Evolutionary conservation across 2,329 filamentous ascomycete species (phyloP).

Genomic region (Pseudogymnoascus verrucosus): DNA sequence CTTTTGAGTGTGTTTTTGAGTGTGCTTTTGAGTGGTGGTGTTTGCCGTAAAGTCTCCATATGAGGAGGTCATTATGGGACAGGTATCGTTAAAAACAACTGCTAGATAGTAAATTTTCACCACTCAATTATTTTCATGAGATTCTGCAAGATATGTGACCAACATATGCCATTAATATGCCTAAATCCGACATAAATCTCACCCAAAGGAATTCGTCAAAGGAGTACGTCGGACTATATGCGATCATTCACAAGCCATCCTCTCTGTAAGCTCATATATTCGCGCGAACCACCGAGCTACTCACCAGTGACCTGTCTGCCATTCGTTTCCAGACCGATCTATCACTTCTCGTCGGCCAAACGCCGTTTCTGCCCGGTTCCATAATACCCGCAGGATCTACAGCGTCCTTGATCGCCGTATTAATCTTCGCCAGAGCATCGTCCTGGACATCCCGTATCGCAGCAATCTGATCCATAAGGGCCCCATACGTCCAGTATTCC

Average conservation of each 20-base stretch:
- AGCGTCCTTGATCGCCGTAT: constrained; percentile 38
- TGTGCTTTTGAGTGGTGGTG: neutral
- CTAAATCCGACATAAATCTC: neutral
- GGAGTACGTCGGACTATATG: neutral
- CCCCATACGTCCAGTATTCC: constrained; percentile 40
- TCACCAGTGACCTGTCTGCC: neutral
- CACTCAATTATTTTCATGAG: neutral
- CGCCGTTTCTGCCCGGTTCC: constrained; percentile 38
- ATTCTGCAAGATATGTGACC: neutral
- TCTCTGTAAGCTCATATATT: neutral
- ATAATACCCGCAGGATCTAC: constrained; percentile 41
- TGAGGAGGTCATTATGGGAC: neutral
- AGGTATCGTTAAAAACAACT: too few relatives aligned
- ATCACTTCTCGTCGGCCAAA: constrained; percentile 29
- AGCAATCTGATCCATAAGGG: constrained; percentile 38
- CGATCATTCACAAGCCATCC: neutral
- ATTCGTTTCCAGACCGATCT: neutral
- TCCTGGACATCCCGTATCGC: constrained; percentile 36
- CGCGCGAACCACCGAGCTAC: neutral
- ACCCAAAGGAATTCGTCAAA: neutral
- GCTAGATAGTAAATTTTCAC: neutral
- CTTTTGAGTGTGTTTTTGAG: neutral
- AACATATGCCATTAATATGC: neutral
- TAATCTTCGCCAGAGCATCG: constrained; percentile 34
- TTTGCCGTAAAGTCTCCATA: neutral